Evolutionary conservation across 164 flowering plant genomes (phyloP), one percentile per base, ranked within the genome.

Genomic region (Umbilicus rupestris): DNA sequence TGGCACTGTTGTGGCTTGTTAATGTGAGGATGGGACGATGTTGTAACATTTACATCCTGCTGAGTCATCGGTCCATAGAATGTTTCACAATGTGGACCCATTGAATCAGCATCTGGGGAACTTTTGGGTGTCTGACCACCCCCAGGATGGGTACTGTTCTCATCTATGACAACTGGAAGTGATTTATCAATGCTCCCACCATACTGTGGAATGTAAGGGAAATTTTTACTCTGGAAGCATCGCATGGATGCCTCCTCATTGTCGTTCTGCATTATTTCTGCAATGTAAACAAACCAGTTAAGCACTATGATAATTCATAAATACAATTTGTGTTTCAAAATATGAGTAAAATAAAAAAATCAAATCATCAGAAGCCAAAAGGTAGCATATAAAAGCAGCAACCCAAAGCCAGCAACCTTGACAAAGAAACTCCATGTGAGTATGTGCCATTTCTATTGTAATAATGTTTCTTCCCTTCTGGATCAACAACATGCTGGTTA

Each of bases 171-270:
- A 66, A 78, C 79, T 10, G 77, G 68, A 41, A 76, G 66, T 20
- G 77, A 81, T 76, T 84, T 78, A 3, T 68, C 45, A 7, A 73
- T 46, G 73, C 68, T 80, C 72, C 77, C 77, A 65, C 68, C 64
- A 63, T 42, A 69, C 60, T 79, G 79, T 45, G 75, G 68, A 22
- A 66, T 76, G 72, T 47, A 75, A 59, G 82, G 78, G 71, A 78
- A n/a, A n/a, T n/a, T n/a, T n/a, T n/a, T 79, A 37, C 33, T 73
- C 62, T 80, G 88, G 66, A 78, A 82, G 82, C 88, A 79, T 69
- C 72, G 70, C 17, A 76, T 37, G 66, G 91, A 79, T 80, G 88
- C 92, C 88, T 80, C 92, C 88, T 80, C 92, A 69, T 73, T 78
- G 74, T 71, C 73, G 73, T 63, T 81, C 67, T 84, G 90, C 85